Percentiles rank a stretch among this genome's conserved stretches.
These are phyloP conservation scores for Oryza glumipatula DNA, from an alignment of 176 grass and related monocot genomes.

Conservation along the genomic window DNA sequence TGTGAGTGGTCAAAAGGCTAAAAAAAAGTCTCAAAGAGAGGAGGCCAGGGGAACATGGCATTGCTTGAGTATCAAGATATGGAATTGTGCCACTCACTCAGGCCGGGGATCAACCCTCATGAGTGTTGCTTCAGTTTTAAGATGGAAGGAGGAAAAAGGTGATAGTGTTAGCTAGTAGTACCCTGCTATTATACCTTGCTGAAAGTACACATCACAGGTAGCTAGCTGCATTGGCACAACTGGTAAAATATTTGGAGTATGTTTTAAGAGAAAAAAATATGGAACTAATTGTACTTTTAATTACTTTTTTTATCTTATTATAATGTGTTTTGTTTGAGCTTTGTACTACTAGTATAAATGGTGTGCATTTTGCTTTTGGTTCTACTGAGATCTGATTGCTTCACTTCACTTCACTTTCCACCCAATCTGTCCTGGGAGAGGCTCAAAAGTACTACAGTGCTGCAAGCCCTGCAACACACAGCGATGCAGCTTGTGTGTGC, in stretches of 20 bases:
- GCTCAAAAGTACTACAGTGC: slow-evolving; percentile 31
- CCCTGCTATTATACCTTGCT: slow-evolving; percentile 18
- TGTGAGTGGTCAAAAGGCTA: slow-evolving; percentile 56
- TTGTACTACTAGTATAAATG: not conserved
- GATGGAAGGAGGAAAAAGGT: not conserved
- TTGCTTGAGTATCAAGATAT: slow-evolving; percentile 61
- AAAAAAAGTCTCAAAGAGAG: not conserved
- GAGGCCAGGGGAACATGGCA: slow-evolving; percentile 23
- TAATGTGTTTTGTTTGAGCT: not conserved
- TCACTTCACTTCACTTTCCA: slow-evolving; percentile 32
- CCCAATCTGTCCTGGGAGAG: slow-evolving; percentile 14
- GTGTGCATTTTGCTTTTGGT: slow-evolving; percentile 12
- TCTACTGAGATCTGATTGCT: not conserved
- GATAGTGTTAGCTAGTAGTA: not conserved
- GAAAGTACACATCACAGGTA: slow-evolving; percentile 17
- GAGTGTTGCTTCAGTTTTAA: slow-evolving; percentile 38
- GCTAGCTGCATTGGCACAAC: not conserved
- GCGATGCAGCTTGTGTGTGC: not conserved
- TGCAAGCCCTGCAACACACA: not conserved
- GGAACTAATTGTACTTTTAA: not conserved
- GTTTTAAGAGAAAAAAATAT: not conserved
- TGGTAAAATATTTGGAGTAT: not conserved
- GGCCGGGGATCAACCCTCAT: slow-evolving; percentile 30
- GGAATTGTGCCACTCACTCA: slow-evolving; percentile 36
- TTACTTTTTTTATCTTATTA: not conserved